phyloP scores from a whole-genome alignment of 2,329 filamentous ascomycete species.

The Balansia obtecta region DNA sequence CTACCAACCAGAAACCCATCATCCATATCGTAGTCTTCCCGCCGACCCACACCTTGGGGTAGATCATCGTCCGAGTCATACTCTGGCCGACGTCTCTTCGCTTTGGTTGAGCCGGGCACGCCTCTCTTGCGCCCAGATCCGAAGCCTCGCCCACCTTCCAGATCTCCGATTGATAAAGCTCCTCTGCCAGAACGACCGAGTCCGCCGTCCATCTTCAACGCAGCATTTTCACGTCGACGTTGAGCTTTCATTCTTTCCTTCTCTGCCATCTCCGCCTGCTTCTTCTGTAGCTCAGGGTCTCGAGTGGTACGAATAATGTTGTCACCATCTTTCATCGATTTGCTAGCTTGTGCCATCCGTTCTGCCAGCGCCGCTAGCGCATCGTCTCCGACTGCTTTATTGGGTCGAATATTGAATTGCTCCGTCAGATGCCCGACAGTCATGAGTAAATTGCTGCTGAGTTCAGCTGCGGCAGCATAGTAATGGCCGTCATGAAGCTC shows the following conservation, averaged over 20 bases:
- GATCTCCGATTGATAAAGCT: conserved; percentile 54
- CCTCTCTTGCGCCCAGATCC: conserved; percentile 41
- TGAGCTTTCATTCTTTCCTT: conserved; percentile 59
- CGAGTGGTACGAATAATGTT: conserved; percentile 59
- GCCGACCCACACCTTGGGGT: conserved; percentile 44
- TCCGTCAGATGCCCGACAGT: conserved; percentile 67
- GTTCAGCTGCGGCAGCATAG: conserved; percentile 61
- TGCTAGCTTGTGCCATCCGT: conserved; percentile 51
- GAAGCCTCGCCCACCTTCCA: conserved; percentile 49
- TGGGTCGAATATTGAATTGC: conserved; percentile 56
- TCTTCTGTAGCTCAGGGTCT: conserved; percentile 65
- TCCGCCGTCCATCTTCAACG: conserved; percentile 50
- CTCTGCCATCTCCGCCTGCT: conserved; percentile 60
- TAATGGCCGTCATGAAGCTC: conserved; percentile 61
- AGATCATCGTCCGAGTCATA: conserved; percentile 70
- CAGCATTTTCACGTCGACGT: conserved; percentile 54
- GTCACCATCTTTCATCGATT: conserved; percentile 41
- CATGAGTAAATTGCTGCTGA: conserved; percentile 54
- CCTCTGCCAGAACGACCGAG: conserved; percentile 36
- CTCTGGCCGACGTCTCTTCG: conserved; percentile 45
- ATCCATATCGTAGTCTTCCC: conserved; percentile 68
- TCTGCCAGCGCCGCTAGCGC: conserved; percentile 57
- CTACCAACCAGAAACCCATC: conserved; percentile 69
- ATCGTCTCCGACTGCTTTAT: conserved; percentile 55
- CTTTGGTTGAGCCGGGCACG: conserved; percentile 33